Conservation (phyloP, 2,329 filamentous ascomycete genomes). For the Colletotrichum filicis region DNA sequence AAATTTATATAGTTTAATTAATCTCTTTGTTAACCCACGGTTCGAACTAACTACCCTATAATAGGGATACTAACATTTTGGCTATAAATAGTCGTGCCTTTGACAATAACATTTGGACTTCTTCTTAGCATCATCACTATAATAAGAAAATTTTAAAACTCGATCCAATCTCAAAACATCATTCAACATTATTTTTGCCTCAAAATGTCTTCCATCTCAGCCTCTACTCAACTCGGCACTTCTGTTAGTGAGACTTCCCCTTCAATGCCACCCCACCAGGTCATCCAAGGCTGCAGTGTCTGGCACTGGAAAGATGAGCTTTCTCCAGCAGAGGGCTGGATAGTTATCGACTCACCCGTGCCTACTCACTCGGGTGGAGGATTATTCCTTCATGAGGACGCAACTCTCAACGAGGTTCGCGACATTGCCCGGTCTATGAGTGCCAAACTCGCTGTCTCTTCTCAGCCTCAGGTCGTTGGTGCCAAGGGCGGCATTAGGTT, state of each 20-base stretch:
- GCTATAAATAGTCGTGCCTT: not conserved
- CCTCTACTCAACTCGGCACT: not conserved
- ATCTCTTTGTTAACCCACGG: too few species aligned
- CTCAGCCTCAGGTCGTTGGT: not conserved
- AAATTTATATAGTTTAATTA: too few species aligned
- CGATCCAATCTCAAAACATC: not conserved
- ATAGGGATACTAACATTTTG: too few species aligned
- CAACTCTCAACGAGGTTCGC: not conserved
- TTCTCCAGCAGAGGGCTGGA: not conserved
- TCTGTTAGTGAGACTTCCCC: not conserved
- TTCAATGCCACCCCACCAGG: not conserved
- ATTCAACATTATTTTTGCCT: not conserved
- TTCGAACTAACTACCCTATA: too few species aligned
- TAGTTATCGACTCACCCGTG: not conserved
- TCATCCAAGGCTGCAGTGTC: not conserved
- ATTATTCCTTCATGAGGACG: not conserved
- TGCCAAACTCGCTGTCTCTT: not conserved
- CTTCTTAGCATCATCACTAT: not conserved
- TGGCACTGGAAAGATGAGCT: not conserved
- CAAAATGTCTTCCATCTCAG: not conserved
- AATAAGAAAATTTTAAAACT: not conserved
- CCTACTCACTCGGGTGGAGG: not conserved
- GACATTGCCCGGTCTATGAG: not conserved
- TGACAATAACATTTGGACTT: not conserved
- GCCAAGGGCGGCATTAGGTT: not conserved